These are phyloP conservation scores for Daucus carota DNA, from an alignment of 129 eudicot species.

Conservation along the genomic window DNA sequence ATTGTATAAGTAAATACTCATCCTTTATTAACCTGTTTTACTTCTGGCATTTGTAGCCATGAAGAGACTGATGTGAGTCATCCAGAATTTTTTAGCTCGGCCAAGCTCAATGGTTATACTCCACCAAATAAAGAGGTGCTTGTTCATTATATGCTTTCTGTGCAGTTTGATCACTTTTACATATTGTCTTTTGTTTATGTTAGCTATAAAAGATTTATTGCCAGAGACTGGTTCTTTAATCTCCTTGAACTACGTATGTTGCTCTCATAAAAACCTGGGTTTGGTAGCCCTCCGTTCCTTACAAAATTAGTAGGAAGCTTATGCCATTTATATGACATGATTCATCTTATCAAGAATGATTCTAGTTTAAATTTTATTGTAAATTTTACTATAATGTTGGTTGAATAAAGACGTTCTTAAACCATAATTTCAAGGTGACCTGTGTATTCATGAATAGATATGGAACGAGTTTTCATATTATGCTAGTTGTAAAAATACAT, in stretches of 20 bases:
- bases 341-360: background rate
- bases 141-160: background rate
- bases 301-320: background rate
- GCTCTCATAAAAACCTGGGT: background rate
- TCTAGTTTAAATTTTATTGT: background rate
- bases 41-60: constrained; percentile 42
- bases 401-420: background rate
- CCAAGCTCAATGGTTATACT: constrained; percentile 75
- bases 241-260: background rate
- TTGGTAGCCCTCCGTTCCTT: background rate
- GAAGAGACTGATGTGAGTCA: constrained; percentile 95
- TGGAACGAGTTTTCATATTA: background rate
- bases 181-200: background rate
- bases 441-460: background rate
- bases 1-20: background rate
- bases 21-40: background rate
- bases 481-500: background rate
- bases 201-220: background rate
- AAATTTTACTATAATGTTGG: background rate
- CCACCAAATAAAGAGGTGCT: constrained; percentile 95
- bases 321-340: background rate
- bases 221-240: background rate
- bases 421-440: background rate
- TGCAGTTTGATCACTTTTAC: background rate
- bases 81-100: constrained; percentile 82